Evolutionary conservation across 2,329 filamentous ascomycete species (phyloP), one percentile per base, ranked within the genome.

Genomic region (Neocatenulostroma microsporum): DNA sequence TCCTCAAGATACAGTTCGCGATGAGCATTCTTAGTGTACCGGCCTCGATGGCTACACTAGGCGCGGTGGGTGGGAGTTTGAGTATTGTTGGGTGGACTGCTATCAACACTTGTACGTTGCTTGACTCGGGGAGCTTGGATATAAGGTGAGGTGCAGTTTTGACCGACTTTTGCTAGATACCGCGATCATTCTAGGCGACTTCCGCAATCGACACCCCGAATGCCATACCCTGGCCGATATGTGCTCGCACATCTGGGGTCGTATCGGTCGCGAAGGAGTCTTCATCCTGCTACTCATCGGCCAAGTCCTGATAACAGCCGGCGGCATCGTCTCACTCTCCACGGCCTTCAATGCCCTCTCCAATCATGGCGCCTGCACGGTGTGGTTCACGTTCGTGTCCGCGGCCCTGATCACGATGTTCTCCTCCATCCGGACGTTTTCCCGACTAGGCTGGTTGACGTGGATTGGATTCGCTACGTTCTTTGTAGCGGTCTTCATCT

Each of bases 341-440:
- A 72, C 71, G 0, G 74, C 66, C 0, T 58, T 79, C 36, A 80
- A 80, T 46, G 71, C 74, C 0, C 60, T 80, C 1, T 74, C 71
- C 0, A 61, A 64, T 13, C 74, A 79, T 46, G 68, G 67, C 3
- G 57, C 69, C 2, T 80, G 76, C 45, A 77, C 74, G 0, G 72
- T 73, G 8, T 71, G 63, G 57, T 79, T 49, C 31, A 65, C 67
- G 7, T 45, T 47, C 14, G 31, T 42, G 10, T 36, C 45, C 1
- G 39, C 37, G 3, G 31, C 40, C 12, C 36, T 49, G 3, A 42
- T 45, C 15, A 41, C 40, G 25, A 24, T 34, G 21, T 44, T 45
- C 32, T 39, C 44, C 3, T 43, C 39, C 27, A 30, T 49, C 3
- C 35, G 44, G 2, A 49, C 44, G 4, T 40, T 47, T 15, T 44